Evolutionary conservation across 1,139 yeast species (phyloP), one percentile per base, ranked within the genome.

Genomic region (Saccharomyces uvarum): DNA sequence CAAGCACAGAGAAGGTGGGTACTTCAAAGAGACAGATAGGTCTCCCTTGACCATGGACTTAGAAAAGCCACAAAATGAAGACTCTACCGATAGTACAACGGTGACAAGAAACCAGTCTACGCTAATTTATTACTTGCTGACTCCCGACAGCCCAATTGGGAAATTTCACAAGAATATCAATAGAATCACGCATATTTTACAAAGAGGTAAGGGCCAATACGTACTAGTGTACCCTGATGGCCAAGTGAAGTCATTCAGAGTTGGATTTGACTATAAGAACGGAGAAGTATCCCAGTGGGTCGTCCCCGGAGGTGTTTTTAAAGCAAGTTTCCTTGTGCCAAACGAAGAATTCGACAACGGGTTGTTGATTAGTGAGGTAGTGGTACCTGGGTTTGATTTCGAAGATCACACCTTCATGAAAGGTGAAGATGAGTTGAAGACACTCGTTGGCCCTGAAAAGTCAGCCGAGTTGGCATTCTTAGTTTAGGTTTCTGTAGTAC

Each of bases 281-380:
- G 81, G 81, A 9, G 81, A 78, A 61, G 69, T 72, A 2, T 69
- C 76, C 32, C 82, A 78, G 62, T 78, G 82, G 82, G 80, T 78
- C 8, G 82, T 78, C n/a, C 80, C 80, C 9, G 80, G 81, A 1
- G 81, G 76, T 14, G 77, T 75, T 21, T 78, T 76, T 68, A 78
- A 78, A 59, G 81, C 81, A 4, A 75, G 80, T 49, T 78, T 76
- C 60, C 54, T 77, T 29, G 50, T 73, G 3, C 75, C 76, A 7
- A 72, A 69, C 42, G 73, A 70, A n/a, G 64, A 67, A 28, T 64
- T 61, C 16, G 64, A 70, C 29, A 77, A 75, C 57, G 75, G 73
- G 31, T 60, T 79, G 33, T 64, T 78, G 52, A 77, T 78, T 41
- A 77, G 81, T 61, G 82, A 78, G 59, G 78, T 78, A 19, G 82